Percentiles rank a stretch among this genome's conserved stretches.
Conservation (phyloP, 148 eudicot species). For the Rhododendron kiyosumense region DNA sequence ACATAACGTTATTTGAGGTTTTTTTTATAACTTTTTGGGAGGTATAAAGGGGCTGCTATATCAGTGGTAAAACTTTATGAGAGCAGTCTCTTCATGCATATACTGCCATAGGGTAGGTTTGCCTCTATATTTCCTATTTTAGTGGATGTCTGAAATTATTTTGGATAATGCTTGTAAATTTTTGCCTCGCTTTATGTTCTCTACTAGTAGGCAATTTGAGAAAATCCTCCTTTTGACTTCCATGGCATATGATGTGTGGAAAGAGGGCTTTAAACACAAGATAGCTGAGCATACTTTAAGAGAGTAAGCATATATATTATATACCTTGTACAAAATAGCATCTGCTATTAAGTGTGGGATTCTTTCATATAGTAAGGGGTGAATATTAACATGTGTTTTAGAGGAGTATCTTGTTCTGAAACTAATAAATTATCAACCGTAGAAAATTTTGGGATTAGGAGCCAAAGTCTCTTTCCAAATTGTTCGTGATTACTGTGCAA, state of each 20-base stretch:
- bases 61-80: not conserved
- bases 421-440: no score
- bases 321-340: not conserved
- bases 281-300: not conserved
- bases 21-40: not conserved
- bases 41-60: not conserved
- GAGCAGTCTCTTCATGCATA: not conserved
- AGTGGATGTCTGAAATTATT: no score
- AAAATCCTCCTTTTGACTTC: not conserved
- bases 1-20: not conserved
- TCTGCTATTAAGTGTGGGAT: not conserved
- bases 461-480: not conserved
- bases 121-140: no score
- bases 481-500: no score
- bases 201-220: not conserved
- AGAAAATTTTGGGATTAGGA: no score
- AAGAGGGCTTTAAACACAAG: not conserved
- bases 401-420: not conserved
- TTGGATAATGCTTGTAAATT: not conserved
- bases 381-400: not conserved
- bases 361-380: not conserved
- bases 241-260: not conserved
- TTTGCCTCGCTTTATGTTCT: no score
- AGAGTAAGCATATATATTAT: not conserved
- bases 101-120: no score